These are phyloP conservation scores for Gracilaria gracilis DNA, from an alignment of 23 red algal genomes.

Conservation along the genomic window DNA sequence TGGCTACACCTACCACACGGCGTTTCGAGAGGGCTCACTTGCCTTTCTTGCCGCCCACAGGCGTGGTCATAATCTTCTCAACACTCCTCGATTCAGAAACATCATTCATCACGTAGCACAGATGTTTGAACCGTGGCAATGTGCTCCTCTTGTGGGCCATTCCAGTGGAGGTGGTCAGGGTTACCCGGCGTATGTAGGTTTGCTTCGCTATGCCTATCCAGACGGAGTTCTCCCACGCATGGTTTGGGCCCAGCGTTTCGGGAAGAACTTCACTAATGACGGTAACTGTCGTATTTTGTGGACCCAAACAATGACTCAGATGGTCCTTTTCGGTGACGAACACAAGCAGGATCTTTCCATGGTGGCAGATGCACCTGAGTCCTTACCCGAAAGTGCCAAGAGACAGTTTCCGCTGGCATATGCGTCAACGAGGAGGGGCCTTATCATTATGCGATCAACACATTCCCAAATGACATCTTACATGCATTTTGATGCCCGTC, in stretches of 20 bases:
- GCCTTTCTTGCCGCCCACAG: constrained; percentile 52
- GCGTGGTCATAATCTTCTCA: constrained; percentile 45
- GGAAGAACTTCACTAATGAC: constrained; percentile 31
- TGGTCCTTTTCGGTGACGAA: constrained; percentile 59
- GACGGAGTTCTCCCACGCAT: constrained; percentile 47
- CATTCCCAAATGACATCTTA: constrained; percentile 43
- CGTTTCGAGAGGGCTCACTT: constrained; percentile 62
- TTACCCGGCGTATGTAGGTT: constrained; percentile 32
- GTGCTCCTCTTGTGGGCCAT: constrained; percentile 55
- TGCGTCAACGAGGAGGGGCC: constrained; percentile 41
- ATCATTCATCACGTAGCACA: constrained; percentile 59
- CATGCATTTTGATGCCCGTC: constrained; percentile 68
- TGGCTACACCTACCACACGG: constrained; percentile 63
- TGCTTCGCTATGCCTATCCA: constrained; percentile 63
- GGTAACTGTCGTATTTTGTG: constrained; percentile 44
- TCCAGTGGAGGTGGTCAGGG: constrained; percentile 60
- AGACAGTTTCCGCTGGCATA: constrained; percentile 43
- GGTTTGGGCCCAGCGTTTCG: constrained; percentile 57
- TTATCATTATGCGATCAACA: constrained; percentile 42
- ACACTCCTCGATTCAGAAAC: constrained; percentile 52
- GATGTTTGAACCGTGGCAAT: constrained; percentile 66
- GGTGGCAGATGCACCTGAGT: constrained; percentile 50
- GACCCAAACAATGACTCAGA: constrained; percentile 51
- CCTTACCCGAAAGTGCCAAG: background rate
- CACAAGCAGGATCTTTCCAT: background rate